Conservation (phyloP, 192 early-diverging fungal genomes). For the Coemansia pectinata region DNA sequence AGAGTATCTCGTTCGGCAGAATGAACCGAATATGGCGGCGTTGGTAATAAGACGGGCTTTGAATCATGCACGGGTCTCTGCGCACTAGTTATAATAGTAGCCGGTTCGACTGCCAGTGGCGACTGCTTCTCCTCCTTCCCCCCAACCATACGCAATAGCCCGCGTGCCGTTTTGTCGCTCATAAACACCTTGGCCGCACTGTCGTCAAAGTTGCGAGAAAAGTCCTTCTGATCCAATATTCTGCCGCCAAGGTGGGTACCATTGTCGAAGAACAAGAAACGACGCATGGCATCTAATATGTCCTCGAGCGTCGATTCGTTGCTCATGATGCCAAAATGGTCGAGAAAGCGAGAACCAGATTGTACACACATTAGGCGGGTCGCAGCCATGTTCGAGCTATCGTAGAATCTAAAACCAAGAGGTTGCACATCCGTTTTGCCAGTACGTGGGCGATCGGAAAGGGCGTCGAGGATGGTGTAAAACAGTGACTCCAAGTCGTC, state of each 20-base stretch:
- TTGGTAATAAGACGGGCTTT: not conserved
- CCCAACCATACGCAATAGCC: not conserved
- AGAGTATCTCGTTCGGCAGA: not conserved
- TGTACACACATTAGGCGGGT: not conserved
- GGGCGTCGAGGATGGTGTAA: not conserved
- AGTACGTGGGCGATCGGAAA: not conserved
- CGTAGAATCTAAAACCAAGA: not conserved
- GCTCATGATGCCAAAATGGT: not conserved
- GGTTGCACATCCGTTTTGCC: not conserved
- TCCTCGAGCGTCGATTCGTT: not conserved
- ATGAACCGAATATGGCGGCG: not conserved
- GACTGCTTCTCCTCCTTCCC: not conserved
- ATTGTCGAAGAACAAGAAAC: not conserved
- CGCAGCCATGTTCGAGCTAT: not conserved
- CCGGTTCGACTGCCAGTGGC: not conserved
- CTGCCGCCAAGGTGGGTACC: not conserved
- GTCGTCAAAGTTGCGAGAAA: not conserved
- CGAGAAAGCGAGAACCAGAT: not conserved
- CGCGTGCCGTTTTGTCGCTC: not conserved
- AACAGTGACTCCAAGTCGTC: conserved; percentile 26
- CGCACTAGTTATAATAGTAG: not conserved
- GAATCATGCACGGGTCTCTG: not conserved
- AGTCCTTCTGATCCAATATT: not conserved
- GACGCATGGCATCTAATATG: not conserved
- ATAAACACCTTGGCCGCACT: not conserved